Evolutionary conservation across 2,329 filamentous ascomycete genomes (phyloP).

Genomic region (Penicillium sp.): DNA sequence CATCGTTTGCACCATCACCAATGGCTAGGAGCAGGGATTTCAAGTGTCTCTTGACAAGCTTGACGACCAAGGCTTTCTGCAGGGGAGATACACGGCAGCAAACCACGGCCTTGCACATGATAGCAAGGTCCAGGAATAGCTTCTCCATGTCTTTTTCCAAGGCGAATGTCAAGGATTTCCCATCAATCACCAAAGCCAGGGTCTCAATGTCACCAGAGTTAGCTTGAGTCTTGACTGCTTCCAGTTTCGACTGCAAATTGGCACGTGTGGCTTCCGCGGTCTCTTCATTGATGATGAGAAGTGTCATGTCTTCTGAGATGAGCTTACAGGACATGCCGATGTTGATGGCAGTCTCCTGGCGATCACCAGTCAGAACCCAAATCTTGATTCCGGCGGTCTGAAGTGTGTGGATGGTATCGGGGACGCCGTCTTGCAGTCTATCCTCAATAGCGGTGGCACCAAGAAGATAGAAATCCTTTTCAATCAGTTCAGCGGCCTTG

Average conservation of each 20-base stretch:
- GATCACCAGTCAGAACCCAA: constrained; percentile 95
- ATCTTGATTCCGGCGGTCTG: constrained; percentile 98
- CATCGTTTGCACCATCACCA: constrained; percentile 96
- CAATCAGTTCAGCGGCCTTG: constrained; percentile 94
- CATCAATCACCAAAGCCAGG: constrained; percentile 90
- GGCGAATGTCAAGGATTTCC: constrained; percentile 89
- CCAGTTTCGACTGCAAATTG: constrained; percentile 89
- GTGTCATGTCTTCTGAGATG: constrained; percentile 97
- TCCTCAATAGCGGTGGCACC: constrained; percentile 98
- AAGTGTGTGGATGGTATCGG: constrained; percentile 95
- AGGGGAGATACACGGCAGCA: constrained; percentile 95
- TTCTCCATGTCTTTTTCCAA: constrained; percentile 93
- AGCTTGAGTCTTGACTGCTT: constrained; percentile 82
- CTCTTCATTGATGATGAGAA: constrained; percentile 95
- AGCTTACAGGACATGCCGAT: constrained; percentile 99
- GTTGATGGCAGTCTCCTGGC: constrained; percentile 98
- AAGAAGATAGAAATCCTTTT: constrained; percentile 85
- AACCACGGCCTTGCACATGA: constrained; percentile 98
- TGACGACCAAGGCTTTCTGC: constrained; percentile 96
- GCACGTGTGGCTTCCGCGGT: constrained; percentile 73
- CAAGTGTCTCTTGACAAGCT: constrained; percentile 92
- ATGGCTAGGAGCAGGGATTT: constrained; percentile 92
- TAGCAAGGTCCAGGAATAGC: constrained; percentile 84
- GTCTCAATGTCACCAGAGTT: constrained; percentile 67
- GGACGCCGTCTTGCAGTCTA: constrained; percentile 92